Base-by-base conservation (phyloP, 768 basidiomycete species). In the Candolleomyces eurysporus region DNA sequence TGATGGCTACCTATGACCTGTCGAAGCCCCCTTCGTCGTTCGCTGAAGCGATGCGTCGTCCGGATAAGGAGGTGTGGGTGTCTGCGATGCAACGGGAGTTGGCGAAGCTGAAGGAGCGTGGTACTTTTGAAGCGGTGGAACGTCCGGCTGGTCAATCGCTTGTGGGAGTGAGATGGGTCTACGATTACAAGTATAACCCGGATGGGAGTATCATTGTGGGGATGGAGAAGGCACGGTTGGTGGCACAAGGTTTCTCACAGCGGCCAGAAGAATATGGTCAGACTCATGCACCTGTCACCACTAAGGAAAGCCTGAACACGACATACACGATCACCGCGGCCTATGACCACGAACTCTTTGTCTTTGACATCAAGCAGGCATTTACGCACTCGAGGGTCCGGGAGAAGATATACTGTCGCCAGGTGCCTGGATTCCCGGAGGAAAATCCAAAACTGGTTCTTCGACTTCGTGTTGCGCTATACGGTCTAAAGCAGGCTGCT, bases 191-290 rank as follows among this genome's bases (percentile, higher is more conserved):
- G 58, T 50, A 51, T 36, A 32, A 50, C 17, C 11, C 45, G 17
- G 21, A 32, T 10, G 48, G 58, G 1, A 19, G 2, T 14, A 31
- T 50, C 4, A 49, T n/a, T 7, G 26, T 26, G 48, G 58, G 58
- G 7, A 17, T 31, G 8, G 58, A 67, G 50, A 60, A 64, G 43
- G 77, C 70, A 0, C n/a, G 71, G 14, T 50, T 81, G 22, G 77
- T 79, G 1, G 78, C 75, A 1, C 66, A 72, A 63, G 79, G 81
- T 0, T 79, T 70, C 62, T 64, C 67, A 3, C 80, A 81, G 60
- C 67, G 71, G 2, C 75, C 76, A 0, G 61, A 74, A 21, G 74
- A 79, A 45, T 81, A 69, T 54, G 65, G 67, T 31, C 70, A 77
- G 30, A 78, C 71, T 0, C 77, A 69, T 46, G 50, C 74, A 2